Evolutionary conservation across 176 grass and related monocot genomes (phyloP).

Genomic region (Aegilops sharonensis): DNA sequence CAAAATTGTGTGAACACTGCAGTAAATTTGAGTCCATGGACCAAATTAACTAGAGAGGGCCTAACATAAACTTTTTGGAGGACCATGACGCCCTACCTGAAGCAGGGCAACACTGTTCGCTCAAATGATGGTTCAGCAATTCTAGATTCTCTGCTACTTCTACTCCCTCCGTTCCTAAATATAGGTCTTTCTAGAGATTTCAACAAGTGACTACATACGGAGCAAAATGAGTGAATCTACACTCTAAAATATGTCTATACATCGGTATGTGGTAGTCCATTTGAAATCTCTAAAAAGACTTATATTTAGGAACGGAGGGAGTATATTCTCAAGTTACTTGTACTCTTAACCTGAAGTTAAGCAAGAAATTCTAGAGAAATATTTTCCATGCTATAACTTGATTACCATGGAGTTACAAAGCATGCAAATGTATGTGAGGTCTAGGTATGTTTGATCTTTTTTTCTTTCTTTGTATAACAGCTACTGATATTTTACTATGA

Average conservation of each 20-base stretch:
- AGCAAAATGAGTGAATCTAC: too few species aligned
- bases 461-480: neutral
- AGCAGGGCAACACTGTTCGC: neutral
- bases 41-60: neutral
- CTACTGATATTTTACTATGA: neutral
- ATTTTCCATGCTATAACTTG: neutral
- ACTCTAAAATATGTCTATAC: too few species aligned
- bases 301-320: too few species aligned
- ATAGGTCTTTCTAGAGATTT: too few species aligned
- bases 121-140: neutral
- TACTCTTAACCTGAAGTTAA: constrained; percentile 7
- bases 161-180: too few species aligned
- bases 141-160: neutral
- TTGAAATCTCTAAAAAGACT: too few species aligned
- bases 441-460: neutral
- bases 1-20: neutral
- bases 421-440: neutral
- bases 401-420: neutral
- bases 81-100: neutral
- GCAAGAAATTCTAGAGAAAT: neutral
- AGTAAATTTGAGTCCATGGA: neutral
- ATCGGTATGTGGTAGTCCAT: too few species aligned
- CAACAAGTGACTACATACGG: too few species aligned
- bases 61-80: neutral
- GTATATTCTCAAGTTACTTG: neutral